Base-by-base conservation (phyloP, 2,329 filamentous ascomycete genomes). In the Fusarium kyushuense region DNA sequence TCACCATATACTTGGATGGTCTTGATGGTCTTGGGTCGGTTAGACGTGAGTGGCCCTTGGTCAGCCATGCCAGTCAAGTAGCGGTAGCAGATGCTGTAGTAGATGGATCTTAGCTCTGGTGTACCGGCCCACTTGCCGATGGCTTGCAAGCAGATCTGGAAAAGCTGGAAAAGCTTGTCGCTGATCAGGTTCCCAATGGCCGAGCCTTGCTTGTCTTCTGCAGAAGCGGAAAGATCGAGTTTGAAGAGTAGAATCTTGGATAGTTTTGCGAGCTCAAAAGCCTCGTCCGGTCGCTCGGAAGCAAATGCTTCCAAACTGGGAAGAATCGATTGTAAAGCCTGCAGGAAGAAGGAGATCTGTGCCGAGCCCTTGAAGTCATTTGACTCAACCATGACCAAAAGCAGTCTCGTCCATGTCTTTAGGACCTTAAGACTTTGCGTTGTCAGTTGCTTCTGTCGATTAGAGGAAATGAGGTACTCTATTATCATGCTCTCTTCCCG, bases 41-140 rank as follows among this genome's bases (percentile, higher is more conserved):
- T 84, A 3, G 83, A 80, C 16, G 78, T 77, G 41, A 82, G 76
- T 54, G 85, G 79, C 38, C 85, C 82, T 49, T 85, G 79, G 61
- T 87, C 84, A 10, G 86, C 79, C 71, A 94, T 90, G 42, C 91
- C 90, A 6, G 88, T 88, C 53, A 97, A 84, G 76, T 97, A 97
- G 21, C 92, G 89, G 77, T 94, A 95, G 80, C 92, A 94, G 72
- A 97, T 97, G 73, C 92, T 92, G 78, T 98, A 99, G 79, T 97
- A 95, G 23, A 92, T 86, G 59, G 96, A 89, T 51, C 96, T 90
- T 38, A 99, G 82, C 55, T 89, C 85, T 17, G 92, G 83, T 54
- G 87, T 90, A 6, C 90, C 89, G 3, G 89, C 86, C 75, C 92
- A 90, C 64, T 91, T 89, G 68, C 90, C 88, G 55, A 97, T 91